These are phyloP conservation scores for Mortierella sp. DNA, from an alignment of 371 early-diverging fungal genomes.

Conservation along the genomic window DNA sequence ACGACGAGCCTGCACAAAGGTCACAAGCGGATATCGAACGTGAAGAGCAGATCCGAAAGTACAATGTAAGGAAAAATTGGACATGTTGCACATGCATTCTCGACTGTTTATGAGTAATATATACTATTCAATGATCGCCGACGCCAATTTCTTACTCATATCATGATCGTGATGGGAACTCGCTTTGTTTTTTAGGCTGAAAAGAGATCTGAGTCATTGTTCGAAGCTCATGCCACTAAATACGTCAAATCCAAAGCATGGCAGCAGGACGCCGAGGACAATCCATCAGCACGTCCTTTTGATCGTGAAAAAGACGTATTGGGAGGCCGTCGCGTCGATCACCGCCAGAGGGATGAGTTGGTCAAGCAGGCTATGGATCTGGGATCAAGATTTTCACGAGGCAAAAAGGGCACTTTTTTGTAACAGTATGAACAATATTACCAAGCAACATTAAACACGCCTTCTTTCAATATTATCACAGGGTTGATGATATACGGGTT, in stretches of 20 bases:
- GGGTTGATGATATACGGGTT: no score
- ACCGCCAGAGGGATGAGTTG: conserved; percentile 63
- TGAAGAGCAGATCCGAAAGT: conserved; percentile 36
- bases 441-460: neutral
- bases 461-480: neutral
- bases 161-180: neutral
- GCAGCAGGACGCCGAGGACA: conserved; percentile 60
- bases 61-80: conserved; percentile 28
- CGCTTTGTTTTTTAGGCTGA: conserved; percentile 35
- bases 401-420: conserved; percentile 59
- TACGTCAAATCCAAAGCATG: conserved; percentile 53
- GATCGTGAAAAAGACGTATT: conserved; percentile 58
- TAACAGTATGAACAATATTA: conserved; percentile 23
- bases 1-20: conserved; percentile 8
- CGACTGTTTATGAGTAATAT: neutral
- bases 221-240: conserved; percentile 65
- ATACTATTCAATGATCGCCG: neutral
- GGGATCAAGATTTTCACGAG: conserved; percentile 63
- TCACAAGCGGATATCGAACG: conserved; percentile 25
- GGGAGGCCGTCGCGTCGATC: conserved; percentile 57
- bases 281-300: conserved; percentile 56
- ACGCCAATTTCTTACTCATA: neutral
- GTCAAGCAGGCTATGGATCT: conserved; percentile 61
- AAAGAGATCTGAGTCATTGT: conserved; percentile 60
- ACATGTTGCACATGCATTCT: no score